Evolutionary conservation across 2,329 filamentous ascomycete genomes (phyloP).

Genomic region (Paracamarosporium sp.): DNA sequence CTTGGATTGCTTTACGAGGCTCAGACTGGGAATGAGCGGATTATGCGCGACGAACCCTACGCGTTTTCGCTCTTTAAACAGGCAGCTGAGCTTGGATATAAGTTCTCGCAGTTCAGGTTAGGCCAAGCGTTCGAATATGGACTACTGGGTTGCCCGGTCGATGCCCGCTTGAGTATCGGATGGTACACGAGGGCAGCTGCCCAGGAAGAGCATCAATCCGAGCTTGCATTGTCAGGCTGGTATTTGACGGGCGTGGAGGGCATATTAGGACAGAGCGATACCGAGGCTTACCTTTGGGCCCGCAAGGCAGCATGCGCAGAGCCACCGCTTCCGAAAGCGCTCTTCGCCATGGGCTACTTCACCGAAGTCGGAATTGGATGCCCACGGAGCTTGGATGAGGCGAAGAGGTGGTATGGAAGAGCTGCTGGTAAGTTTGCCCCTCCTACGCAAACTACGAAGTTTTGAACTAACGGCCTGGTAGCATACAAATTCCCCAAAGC

Average conservation of each 20-base stretch:
- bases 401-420: constrained; percentile 97
- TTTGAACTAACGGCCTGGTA: constrained; percentile 47
- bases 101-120: constrained; percentile 90
- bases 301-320: constrained; percentile 89
- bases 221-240: constrained; percentile 69
- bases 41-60: constrained; percentile 83
- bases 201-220: constrained; percentile 92
- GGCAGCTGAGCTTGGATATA: constrained; percentile 89
- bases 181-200: constrained; percentile 93
- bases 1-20: constrained; percentile 71
- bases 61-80: constrained; percentile 82
- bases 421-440: constrained; percentile 80
- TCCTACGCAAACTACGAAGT: background rate
- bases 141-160: constrained; percentile 79
- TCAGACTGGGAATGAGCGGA: constrained; percentile 66
- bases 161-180: constrained; percentile 83
- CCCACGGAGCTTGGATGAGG: constrained; percentile 86
- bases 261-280: constrained; percentile 89
- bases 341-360: constrained; percentile 98
- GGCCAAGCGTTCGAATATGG: constrained; percentile 92
- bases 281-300: constrained; percentile 96
- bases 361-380: constrained; percentile 94
- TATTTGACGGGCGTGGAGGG: constrained; percentile 91
- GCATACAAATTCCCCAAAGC: constrained; percentile 96
- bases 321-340: constrained; percentile 78